Base-by-base conservation (phyloP, 768 basidiomycete species). In the Collybia nuda region DNA sequence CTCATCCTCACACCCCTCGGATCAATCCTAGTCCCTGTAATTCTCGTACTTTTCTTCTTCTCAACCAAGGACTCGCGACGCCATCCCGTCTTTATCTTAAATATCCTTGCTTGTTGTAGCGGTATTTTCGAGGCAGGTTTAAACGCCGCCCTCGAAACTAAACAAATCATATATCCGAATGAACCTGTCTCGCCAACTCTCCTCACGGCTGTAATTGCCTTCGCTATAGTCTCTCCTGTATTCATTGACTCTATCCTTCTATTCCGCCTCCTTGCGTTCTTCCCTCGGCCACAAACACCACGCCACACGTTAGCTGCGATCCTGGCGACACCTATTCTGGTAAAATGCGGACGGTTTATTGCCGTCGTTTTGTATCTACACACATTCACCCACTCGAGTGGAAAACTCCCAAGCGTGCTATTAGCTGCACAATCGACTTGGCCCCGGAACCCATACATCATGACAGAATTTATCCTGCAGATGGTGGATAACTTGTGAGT, bases 181-280 rank as follows among this genome's bases (percentile, higher is more conserved):
- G 24, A 26, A 26, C 24, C 24, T 7, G 24, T 26, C 24, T 26
- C 24, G 7, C 3, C 24, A 26, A 26, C 4, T 26, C 24, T 26
- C 24, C 24, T 26, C 24, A 26, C 24, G 3, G 7, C 24, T 26
- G 24, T 26, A 4, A 58, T 62, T 7, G 38, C 51, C 0, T 45
- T 74, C 37, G 51, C 59, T 12, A 52, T 64, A 7, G 53, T 65
- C 41, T 62, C 67, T 1, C 71, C 72, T 14, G 41, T 71, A 1
- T 57, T 73, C 40, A 62, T 72, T 18, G 73, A 75, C 51, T 65
- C 62, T 11, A 67, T 75, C 35, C 66, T 75, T 7, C 37, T 72
- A n/a, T 56, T 73, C 44, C 64, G 73, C 0, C 61, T 75, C 9
- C 48, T 65, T 22, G 66, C 68, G 2, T 66, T 75, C 6, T 74